Evolutionary conservation across 108 stramenopile genomes (phyloP), one percentile per base, ranked within the genome.

Genomic region (Hondaea fermentalgiana): DNA sequence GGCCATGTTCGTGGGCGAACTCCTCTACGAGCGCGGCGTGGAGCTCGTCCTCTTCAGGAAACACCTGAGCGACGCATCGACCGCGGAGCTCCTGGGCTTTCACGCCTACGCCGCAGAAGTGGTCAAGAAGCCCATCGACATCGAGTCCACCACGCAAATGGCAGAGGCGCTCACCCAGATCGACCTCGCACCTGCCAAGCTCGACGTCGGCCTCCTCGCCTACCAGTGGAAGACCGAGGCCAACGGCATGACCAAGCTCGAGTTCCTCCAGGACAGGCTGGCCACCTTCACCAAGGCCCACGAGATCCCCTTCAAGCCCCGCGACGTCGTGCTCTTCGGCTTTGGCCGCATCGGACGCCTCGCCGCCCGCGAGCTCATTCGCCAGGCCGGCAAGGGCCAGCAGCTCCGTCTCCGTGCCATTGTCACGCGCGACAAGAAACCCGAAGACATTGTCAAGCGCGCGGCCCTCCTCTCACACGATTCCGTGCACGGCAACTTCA

Each of bases 331-430:
- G 17, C 88, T 99, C 93, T 99, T 98, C 95, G 99, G 99, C 89
- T 98, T 99, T 94, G 99, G 99, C 92, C 97, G 99, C 95, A 99
- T 99, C 89, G 99, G 99, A 91, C 98, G 98, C 95, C 97, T 99
- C 83, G 98, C 99, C 72, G 98, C 98, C 91, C 98, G 93, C 87
- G 42, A 72, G 59, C 72, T 89, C 57, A 88, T 89, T 16, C 53
- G 42, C 44, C 29, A 72, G 42, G 29, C 88, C 45, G 88, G 87
- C 19, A 87, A 88, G 35, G 88, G 88, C 71, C 87, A 21, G 21
- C 88, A 89, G 72, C 64, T 89, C n/a, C 87, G 88, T 17, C 88
- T 89, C 25, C 88, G 88, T 14, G 88, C 88, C 58, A 89, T 89
- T 44, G 88, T 89, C 35, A 58, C 60, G 5, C 88, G 88, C 21